These are phyloP conservation scores for Licmophora abbreviata DNA, from an alignment of 108 stramenopile genomes.

Conservation along the genomic window DNA sequence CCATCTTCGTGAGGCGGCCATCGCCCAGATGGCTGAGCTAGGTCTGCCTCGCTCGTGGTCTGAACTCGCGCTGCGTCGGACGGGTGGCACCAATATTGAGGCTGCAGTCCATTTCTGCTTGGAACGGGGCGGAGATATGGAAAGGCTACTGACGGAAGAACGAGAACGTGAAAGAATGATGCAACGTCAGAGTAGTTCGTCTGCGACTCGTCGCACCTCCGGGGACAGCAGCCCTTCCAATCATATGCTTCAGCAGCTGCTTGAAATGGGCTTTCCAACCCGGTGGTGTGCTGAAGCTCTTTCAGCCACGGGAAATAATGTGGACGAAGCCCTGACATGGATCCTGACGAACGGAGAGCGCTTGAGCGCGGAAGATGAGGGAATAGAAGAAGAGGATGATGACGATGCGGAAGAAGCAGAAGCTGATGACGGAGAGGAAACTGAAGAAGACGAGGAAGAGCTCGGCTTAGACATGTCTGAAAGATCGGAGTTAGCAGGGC, in stretches of 20 bases:
- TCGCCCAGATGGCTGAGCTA: conserved; percentile 84
- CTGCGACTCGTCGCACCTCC: conserved; percentile 34
- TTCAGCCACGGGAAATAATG: conserved; percentile 83
- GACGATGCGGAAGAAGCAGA: conserved; percentile 51
- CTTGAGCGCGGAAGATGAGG: conserved; percentile 65
- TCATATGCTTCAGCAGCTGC: conserved; percentile 75
- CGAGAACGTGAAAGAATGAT: conserved; percentile 26
- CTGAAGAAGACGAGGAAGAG: conserved; percentile 20
- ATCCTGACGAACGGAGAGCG: conserved; percentile 89
- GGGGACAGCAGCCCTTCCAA: conserved; percentile 19
- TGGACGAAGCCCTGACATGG: conserved; percentile 95
- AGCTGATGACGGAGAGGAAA: conserved; percentile 21
- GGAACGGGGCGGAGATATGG: conserved; percentile 91
- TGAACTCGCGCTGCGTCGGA: conserved; percentile 79
- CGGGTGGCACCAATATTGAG: conserved; percentile 86
- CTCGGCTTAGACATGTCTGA: conserved; percentile 1
- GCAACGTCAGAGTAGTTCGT: conserved; percentile 21
- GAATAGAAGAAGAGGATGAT: conserved; percentile 59
- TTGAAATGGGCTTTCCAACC: conserved; percentile 96
- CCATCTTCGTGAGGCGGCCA: conserved; percentile 72
- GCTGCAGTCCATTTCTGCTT: conserved; percentile 94
- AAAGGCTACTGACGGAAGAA: conserved; percentile 79
- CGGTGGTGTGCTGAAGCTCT: conserved; percentile 91
- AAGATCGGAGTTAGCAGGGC: not conserved
- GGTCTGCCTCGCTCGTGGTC: conserved; percentile 81